Conservation (phyloP, 106 monocot genomes). For the Phalaenopsis aphrodite region DNA sequence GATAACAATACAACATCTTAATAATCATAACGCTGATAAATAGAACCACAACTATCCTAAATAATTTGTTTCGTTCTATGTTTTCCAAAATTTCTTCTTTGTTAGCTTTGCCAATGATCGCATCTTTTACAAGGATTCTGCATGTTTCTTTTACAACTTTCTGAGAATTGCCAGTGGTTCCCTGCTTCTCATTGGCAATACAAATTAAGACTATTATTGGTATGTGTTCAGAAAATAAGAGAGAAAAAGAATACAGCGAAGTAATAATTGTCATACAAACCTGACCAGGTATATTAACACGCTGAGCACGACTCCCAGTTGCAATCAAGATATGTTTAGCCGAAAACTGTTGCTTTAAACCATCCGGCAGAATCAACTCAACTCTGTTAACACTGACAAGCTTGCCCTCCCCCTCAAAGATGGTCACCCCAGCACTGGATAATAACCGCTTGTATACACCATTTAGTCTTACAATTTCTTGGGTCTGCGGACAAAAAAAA, state of each 20-base stretch:
- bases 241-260: background rate
- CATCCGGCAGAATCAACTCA: constrained; percentile 68
- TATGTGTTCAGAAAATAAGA: constrained; percentile 1
- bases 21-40: background rate
- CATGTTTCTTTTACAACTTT: background rate
- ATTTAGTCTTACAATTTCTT: constrained; percentile 91
- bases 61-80: background rate
- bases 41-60: background rate
- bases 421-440: constrained; percentile 74
- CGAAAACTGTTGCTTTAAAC: constrained; percentile 59
- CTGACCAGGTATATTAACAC: constrained; percentile 76
- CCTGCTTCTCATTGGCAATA: background rate
- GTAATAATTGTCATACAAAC: constrained; percentile 26
- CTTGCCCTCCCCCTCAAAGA: constrained; percentile 94
- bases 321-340: constrained; percentile 93
- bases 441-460: constrained; percentile 84
- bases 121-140: background rate
- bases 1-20: background rate
- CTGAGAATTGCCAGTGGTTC: background rate
- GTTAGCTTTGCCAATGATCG: background rate
- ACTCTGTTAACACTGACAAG: constrained; percentile 62
- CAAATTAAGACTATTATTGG: background rate
- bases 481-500: constrained; percentile 40
- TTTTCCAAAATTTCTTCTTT: background rate
- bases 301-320: constrained; percentile 91